These are phyloP conservation scores for Alliaria petiolata DNA, from an alignment of 345 rosid genomes.

Conservation along the genomic window DNA sequence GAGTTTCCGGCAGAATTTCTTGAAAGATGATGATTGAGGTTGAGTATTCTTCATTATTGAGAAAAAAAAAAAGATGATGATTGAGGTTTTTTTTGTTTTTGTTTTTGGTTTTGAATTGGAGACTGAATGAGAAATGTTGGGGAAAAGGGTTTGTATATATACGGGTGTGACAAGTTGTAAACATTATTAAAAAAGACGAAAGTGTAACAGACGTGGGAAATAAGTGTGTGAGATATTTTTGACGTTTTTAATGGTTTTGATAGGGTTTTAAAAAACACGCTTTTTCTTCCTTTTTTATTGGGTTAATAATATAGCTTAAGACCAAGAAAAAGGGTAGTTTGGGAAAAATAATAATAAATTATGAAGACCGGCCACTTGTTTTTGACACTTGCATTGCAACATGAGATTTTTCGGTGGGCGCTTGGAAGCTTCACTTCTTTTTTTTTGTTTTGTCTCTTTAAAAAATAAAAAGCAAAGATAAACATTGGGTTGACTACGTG, in stretches of 20 bases:
- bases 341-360: background rate
- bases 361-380: conserved; percentile 23
- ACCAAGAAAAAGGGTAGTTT: background rate
- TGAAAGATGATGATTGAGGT: conserved; percentile 21
- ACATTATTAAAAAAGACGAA: background rate
- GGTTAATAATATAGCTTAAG: background rate
- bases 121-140: conserved; percentile 13
- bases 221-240: conserved; percentile 9
- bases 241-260: background rate
- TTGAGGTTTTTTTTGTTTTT: background rate
- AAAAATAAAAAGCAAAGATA: background rate
- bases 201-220: conserved; percentile 16
- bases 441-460: background rate
- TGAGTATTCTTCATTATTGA: conserved; percentile 21
- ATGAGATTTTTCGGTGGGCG: conserved; percentile 20
- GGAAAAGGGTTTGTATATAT: background rate
- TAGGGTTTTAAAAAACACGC: conserved; percentile 2
- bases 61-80: background rate
- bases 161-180: background rate
- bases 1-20: conserved; percentile 6
- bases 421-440: conserved; percentile 18
- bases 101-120: background rate
- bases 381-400: conserved; percentile 7
- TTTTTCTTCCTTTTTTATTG: conserved; percentile 14
- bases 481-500: background rate